phyloP scores from a whole-genome alignment of 495 filamentous ascomycete genomes.

The Aspergillus baeticus region DNA sequence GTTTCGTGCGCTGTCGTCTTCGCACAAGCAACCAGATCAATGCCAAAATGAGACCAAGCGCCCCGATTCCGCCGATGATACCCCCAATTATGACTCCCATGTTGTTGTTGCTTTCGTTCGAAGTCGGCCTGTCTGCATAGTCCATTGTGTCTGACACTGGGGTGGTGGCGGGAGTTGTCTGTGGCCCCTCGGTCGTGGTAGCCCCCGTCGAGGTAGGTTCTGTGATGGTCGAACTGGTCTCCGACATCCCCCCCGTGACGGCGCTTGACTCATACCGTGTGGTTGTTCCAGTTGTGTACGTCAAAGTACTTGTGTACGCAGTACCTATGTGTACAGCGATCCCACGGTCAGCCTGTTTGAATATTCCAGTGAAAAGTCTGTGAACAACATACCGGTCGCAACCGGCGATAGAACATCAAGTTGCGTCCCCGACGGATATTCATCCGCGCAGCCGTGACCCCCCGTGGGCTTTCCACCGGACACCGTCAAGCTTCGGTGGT shows the following conservation, averaged over 20 bases:
- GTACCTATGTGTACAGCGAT: too few relatives aligned
- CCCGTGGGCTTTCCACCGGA: not conserved
- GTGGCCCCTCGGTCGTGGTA: not conserved
- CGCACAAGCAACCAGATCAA: not conserved
- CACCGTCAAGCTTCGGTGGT: not conserved
- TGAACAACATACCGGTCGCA: not conserved
- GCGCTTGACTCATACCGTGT: not conserved
- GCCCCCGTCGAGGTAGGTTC: not conserved
- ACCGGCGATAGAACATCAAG: not conserved
- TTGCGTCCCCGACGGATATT: not conserved
- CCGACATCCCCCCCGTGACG: not conserved
- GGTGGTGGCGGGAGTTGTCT: too few relatives aligned
- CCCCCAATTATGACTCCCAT: not conserved
- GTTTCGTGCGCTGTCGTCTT: not conserved
- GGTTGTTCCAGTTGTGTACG: not conserved
- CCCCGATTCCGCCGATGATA: not conserved
- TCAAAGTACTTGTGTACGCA: not conserved
- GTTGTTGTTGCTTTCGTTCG: not conserved
- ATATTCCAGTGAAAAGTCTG: too few relatives aligned
- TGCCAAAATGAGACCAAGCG: not conserved
- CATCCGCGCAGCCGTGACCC: not conserved
- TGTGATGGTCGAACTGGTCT: not conserved
- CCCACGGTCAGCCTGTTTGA: too few relatives aligned
- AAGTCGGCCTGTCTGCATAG: too few relatives aligned
- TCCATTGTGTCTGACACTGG: not conserved